Percentiles rank a stretch among this genome's conserved stretches.
These are phyloP conservation scores for Cruciata laevipes DNA, from an alignment of 257 asterid species.

Conservation along the genomic window DNA sequence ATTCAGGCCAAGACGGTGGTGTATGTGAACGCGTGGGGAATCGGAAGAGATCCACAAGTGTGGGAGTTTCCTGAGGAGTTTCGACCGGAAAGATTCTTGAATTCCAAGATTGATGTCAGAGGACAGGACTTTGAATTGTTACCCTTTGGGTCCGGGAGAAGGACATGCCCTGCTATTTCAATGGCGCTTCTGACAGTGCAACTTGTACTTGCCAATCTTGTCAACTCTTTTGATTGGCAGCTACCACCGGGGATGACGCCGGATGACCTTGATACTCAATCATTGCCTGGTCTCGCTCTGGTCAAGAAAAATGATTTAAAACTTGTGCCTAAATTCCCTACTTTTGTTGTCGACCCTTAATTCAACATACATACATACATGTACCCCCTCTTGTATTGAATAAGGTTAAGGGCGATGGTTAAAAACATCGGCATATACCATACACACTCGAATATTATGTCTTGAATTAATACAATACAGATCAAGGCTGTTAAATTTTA, in stretches of 20 bases:
- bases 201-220: neutral
- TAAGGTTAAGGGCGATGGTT: no score
- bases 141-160: neutral
- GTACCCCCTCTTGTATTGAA: no score
- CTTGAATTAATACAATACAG: no score
- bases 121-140: neutral
- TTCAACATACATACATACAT: no score
- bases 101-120: neutral
- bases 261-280: neutral
- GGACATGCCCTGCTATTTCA: neutral
- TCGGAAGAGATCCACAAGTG: neutral
- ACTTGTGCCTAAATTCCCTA: no score
- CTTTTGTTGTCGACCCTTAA: no score
- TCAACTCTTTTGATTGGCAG: neutral
- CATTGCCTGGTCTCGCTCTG: neutral
- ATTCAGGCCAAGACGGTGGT: neutral
- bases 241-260: neutral
- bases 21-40: neutral
- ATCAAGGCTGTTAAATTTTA: no score
- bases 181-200: neutral
- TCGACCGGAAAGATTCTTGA: neutral
- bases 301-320: neutral
- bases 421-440: no score
- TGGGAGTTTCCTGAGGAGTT: neutral
- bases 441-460: no score